phyloP scores from a whole-genome alignment of 441 rosid species.

The Heliophila coronopifolia region DNA sequence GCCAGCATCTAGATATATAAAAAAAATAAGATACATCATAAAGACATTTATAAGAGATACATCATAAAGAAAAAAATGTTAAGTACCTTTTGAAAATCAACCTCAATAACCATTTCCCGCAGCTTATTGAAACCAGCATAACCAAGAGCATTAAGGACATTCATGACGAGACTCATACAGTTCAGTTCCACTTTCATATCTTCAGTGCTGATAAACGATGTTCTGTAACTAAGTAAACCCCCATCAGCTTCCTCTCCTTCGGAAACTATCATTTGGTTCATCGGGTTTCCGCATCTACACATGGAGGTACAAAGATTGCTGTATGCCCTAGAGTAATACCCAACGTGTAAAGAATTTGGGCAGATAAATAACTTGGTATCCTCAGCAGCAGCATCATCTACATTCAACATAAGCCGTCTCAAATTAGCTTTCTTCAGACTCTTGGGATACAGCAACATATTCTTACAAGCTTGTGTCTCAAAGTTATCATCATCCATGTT shows the following conservation, averaged over 20 bases:
- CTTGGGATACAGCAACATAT: slow-evolving; percentile 1
- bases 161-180: slow-evolving; percentile 14
- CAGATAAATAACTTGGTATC: slow-evolving; percentile 1
- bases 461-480: background rate
- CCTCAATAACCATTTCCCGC: background rate
- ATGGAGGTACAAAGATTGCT: background rate
- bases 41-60: too few relatives aligned
- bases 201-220: slow-evolving; percentile 20
- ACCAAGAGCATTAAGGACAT: slow-evolving; percentile 9
- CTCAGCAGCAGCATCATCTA: slow-evolving; percentile 11
- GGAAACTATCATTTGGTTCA: background rate
- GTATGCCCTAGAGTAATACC: slow-evolving; percentile 8
- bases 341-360: background rate
- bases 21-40: background rate
- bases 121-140: slow-evolving; percentile 14
- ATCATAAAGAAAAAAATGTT: too few relatives aligned
- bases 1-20: slow-evolving; percentile 1
- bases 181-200: slow-evolving; percentile 12
- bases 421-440: background rate
- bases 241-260: slow-evolving; percentile 1
- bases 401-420: slow-evolving; percentile 16
- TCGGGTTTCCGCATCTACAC: slow-evolving; percentile 4
- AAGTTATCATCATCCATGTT: background rate
- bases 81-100: slow-evolving; percentile 17
- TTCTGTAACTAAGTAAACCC: slow-evolving; percentile 13